Evolutionary conservation across 2,329 filamentous ascomycete genomes (phyloP).

Genomic region (Myriosclerotinia curreyana): DNA sequence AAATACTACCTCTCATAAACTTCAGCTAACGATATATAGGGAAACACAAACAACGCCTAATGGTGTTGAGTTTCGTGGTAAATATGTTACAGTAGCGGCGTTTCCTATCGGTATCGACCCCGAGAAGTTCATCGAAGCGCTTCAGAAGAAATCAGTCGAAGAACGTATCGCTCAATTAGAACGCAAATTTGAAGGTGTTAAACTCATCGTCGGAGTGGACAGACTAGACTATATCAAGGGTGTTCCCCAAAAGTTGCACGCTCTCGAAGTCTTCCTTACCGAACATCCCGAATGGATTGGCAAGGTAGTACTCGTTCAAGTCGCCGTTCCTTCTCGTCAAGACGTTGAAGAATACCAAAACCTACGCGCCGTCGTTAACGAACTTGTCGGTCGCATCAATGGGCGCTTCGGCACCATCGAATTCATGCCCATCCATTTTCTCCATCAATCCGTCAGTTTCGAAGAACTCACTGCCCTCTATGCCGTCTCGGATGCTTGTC

Average conservation of each 20-base stretch:
- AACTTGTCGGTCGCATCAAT: slow-evolving; percentile 94
- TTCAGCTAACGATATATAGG: slow-evolving; percentile 36
- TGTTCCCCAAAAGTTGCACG: slow-evolving; percentile 94
- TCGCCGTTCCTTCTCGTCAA: slow-evolving; percentile 89
- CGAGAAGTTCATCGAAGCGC: slow-evolving; percentile 87
- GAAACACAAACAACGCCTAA: slow-evolving; percentile 81
- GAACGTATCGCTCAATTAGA: slow-evolving; percentile 81
- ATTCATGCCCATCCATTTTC: slow-evolving; percentile 98
- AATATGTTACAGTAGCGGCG: slow-evolving; percentile 85
- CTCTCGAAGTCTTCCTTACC: slow-evolving; percentile 92
- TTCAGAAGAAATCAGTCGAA: slow-evolving; percentile 81
- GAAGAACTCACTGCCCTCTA: slow-evolving; percentile 94
- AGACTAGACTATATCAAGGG: slow-evolving; percentile 98
- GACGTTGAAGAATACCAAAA: slow-evolving; percentile 99
- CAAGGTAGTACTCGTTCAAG: slow-evolving; percentile 93
- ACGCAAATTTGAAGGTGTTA: slow-evolving; percentile 91
- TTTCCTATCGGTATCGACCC: slow-evolving; percentile 98
- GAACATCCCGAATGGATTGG: slow-evolving; percentile 98
- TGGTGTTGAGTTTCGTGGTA: slow-evolving; percentile 85
- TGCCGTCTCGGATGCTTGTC: slow-evolving; percentile 84
- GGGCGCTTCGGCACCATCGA: slow-evolving; percentile 95
- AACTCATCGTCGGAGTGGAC: slow-evolving; percentile 95
- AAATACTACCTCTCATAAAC: neutral
- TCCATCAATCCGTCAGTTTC: slow-evolving; percentile 93
- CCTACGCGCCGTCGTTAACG: slow-evolving; percentile 89